These are phyloP conservation scores for Dothistroma septosporum DNA, from an alignment of 2,329 filamentous ascomycete species.

Conservation along the genomic window DNA sequence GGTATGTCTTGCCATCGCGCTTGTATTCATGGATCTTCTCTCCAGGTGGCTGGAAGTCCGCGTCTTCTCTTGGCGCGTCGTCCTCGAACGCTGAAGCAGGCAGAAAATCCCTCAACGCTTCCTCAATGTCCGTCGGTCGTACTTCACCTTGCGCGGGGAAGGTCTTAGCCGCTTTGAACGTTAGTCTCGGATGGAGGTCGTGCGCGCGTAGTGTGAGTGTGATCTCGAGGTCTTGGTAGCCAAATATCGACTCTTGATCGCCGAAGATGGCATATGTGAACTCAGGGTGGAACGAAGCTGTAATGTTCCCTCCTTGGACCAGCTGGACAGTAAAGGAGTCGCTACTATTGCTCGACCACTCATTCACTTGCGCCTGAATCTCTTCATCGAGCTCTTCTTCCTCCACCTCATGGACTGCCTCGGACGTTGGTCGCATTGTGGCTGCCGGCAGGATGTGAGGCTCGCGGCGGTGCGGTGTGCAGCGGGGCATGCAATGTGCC, in stretches of 20 bases:
- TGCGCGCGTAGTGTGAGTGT: slow-evolving; percentile 64
- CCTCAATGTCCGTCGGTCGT: slow-evolving; percentile 64
- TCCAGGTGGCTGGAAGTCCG: slow-evolving; percentile 68
- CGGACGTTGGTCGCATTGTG: background rate
- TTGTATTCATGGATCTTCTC: slow-evolving; percentile 62
- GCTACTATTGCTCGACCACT: slow-evolving; percentile 56
- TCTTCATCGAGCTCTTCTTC: slow-evolving; percentile 26
- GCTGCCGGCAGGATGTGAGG: background rate
- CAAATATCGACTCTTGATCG: slow-evolving; percentile 87
- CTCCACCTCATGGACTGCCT: slow-evolving; percentile 8
- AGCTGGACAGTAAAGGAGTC: slow-evolving; percentile 62
- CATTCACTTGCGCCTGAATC: slow-evolving; percentile 29
- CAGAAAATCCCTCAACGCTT: slow-evolving; percentile 61
- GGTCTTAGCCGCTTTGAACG: slow-evolving; percentile 67
- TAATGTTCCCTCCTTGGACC: slow-evolving; percentile 47
- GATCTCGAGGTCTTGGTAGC: slow-evolving; percentile 78
- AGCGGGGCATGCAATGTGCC: background rate
- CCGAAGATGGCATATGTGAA: slow-evolving; percentile 93
- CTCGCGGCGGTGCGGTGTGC: background rate
- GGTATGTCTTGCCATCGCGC: slow-evolving; percentile 61
- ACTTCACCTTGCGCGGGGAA: slow-evolving; percentile 65
- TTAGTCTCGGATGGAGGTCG: slow-evolving; percentile 74
- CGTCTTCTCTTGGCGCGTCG: slow-evolving; percentile 32
- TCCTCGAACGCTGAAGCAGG: slow-evolving; percentile 55
- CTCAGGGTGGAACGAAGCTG: slow-evolving; percentile 64